Conservation (phyloP, 805 yeast species). For the Hanseniaspora valbyensis region DNA sequence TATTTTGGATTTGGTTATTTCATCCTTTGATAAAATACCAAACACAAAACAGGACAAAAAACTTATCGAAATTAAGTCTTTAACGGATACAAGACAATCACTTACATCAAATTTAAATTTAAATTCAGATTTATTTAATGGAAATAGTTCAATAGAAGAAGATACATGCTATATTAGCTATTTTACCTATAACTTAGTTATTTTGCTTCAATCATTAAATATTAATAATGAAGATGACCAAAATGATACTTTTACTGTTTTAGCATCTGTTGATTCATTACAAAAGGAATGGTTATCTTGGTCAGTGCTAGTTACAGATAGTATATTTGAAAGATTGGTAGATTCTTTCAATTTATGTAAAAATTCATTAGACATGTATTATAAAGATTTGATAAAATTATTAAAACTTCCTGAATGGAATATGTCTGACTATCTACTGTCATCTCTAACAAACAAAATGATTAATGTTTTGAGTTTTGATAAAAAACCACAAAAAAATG, state of each 20-base stretch:
- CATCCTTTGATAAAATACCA: slow-evolving; percentile 41
- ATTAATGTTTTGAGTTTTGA: slow-evolving; percentile 11
- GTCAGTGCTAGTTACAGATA: slow-evolving; percentile 24
- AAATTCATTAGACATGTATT: slow-evolving; percentile 8
- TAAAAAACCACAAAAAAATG: too few relatives aligned
- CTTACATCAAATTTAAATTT: background rate
- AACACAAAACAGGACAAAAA: slow-evolving; percentile 31
- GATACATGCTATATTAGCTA: slow-evolving; percentile 21
- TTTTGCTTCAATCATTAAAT: slow-evolving; percentile 21
- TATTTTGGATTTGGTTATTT: slow-evolving; percentile 49
- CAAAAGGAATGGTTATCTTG: slow-evolving; percentile 13
- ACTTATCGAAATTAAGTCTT: slow-evolving; percentile 19
- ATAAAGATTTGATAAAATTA: slow-evolving; percentile 1
- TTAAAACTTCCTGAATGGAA: background rate
- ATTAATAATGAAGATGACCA: background rate
- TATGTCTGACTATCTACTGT: slow-evolving; percentile 1
- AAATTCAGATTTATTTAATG: background rate
- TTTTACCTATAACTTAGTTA: slow-evolving; percentile 24
- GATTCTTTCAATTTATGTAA: slow-evolving; percentile 16
- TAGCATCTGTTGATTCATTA: slow-evolving; percentile 9
- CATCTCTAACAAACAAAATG: background rate
- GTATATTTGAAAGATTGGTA: slow-evolving; percentile 21
- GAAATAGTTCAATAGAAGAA: background rate
- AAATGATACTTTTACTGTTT: slow-evolving; percentile 4
- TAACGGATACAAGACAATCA: background rate